Evolutionary conservation across 1,284 basidiomycete species (phyloP).

Genomic region (Amylostereum chailletii): DNA sequence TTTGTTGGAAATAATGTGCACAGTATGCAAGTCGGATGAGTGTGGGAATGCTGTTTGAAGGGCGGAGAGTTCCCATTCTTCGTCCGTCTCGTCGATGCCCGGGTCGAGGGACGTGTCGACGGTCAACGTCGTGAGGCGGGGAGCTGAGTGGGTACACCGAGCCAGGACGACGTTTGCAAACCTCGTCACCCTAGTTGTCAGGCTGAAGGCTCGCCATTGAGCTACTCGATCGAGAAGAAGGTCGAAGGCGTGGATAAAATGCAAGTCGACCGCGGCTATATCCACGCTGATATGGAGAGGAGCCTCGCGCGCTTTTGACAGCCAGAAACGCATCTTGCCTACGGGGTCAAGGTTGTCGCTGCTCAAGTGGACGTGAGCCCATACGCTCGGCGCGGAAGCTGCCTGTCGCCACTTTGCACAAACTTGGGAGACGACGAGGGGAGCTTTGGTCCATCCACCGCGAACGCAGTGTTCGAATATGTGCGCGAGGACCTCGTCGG

Average conservation of each 20-base stretch:
- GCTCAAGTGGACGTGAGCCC: constrained; percentile 50
- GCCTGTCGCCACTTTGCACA: constrained; percentile 54
- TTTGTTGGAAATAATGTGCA: constrained; percentile 27
- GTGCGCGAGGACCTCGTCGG: constrained; percentile 44
- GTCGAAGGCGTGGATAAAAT: constrained; percentile 26
- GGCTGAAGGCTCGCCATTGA: constrained; percentile 36
- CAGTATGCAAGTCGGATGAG: constrained; percentile 25
- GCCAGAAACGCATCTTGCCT: constrained; percentile 39
- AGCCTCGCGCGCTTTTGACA: constrained; percentile 32
- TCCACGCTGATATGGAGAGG: constrained; percentile 36
- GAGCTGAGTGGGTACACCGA: constrained; percentile 17
- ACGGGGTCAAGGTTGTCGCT: constrained; percentile 34
- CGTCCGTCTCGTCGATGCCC: constrained; percentile 11
- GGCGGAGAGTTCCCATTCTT: constrained; percentile 13
- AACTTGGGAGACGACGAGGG: constrained; percentile 48
- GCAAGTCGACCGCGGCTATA: constrained; percentile 12
- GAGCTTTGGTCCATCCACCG: constrained; percentile 46
- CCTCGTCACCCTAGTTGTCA: constrained; percentile 28
- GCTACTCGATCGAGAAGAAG: constrained; percentile 29
- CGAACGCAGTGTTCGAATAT: constrained; percentile 45
- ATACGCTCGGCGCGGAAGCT: constrained; percentile 39
- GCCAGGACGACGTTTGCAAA: constrained; percentile 31
- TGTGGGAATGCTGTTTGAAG: constrained; percentile 23
- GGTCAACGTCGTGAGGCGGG: neutral
- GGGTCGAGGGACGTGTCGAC: constrained; percentile 1